Evolutionary conservation across 2,329 filamentous ascomycete genomes (phyloP).

Genomic region (Calcarisporium arbuscula): DNA sequence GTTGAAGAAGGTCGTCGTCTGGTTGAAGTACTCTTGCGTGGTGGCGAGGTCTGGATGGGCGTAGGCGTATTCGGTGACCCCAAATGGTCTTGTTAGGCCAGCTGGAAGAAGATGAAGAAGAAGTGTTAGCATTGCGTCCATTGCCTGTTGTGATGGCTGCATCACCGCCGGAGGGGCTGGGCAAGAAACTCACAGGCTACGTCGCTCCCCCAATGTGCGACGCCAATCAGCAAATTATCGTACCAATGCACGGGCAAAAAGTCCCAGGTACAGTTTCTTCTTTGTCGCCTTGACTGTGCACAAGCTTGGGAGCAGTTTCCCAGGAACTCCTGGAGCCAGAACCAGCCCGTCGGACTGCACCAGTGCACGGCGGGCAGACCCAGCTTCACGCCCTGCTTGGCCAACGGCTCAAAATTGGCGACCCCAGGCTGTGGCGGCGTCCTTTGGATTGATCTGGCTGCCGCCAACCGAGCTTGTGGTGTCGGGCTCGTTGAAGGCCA

Average conservation of each 20-base stretch:
- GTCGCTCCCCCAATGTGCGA: conserved; percentile 55
- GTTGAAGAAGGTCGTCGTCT: conserved; percentile 61
- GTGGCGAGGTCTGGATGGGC: conserved; percentile 47
- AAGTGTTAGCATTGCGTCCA: background rate
- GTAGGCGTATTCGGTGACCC: conserved; percentile 72
- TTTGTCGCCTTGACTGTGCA: conserved; percentile 28
- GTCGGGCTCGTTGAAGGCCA: conserved; percentile 80
- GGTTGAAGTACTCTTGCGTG: conserved; percentile 64
- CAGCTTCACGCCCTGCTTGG: conserved; percentile 55
- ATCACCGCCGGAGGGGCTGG: background rate
- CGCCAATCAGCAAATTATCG: conserved; percentile 64
- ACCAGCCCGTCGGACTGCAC: conserved; percentile 50
- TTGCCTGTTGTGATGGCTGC: background rate
- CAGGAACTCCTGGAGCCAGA: conserved; percentile 63
- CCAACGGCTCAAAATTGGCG: conserved; percentile 63
- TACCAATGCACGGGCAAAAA: conserved; percentile 63
- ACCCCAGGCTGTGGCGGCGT: conserved; percentile 66
- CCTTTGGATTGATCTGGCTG: conserved; percentile 50
- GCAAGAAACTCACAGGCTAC: conserved; percentile 23
- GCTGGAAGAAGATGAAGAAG: conserved; percentile 21
- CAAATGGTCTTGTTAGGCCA: conserved; percentile 61
- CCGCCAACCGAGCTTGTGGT: conserved; percentile 50
- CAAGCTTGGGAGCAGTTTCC: conserved; percentile 55
- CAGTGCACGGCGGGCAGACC: conserved; percentile 67
- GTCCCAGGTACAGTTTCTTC: conserved; percentile 54